A percentile compares a stretch with the other conserved stretches of the same genome.
These are phyloP conservation scores for Eucalyptus caleyi DNA, from an alignment of 345 rosid genomes.

Conservation along the genomic window DNA sequence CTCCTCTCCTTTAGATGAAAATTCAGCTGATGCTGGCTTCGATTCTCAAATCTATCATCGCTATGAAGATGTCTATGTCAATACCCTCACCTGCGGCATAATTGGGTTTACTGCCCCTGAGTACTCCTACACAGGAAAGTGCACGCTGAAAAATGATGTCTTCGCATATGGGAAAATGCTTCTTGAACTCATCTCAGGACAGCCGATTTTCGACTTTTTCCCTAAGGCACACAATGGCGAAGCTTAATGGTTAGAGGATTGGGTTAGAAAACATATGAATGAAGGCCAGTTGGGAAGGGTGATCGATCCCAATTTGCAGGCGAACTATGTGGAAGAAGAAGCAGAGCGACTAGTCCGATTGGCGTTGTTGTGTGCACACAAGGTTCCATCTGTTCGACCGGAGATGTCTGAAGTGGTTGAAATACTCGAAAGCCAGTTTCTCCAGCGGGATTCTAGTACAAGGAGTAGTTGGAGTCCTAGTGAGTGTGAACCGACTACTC, in stretches of 20 bases:
- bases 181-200: not conserved
- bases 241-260: no score
- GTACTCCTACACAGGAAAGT: not conserved
- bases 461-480: not conserved
- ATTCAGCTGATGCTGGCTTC: not conserved
- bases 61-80: not conserved
- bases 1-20: not conserved
- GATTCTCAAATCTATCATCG: no score
- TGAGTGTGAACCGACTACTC: not conserved
- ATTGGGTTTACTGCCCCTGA: not conserved
- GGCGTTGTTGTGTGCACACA: not conserved
- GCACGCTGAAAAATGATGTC: not conserved
- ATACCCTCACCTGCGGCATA: not conserved
- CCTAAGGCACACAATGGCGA: no score
- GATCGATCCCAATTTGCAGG: not conserved
- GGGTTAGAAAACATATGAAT: no score
- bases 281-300: not conserved
- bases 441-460: not conserved
- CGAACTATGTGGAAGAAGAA: not conserved
- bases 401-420: not conserved
- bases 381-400: not conserved
- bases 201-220: rapidly evolving
- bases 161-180: not conserved
- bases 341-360: not conserved
- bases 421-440: not conserved